Base-by-base conservation (phyloP, 2,329 filamentous ascomycete species). In the Ampelomyces quisqualis region DNA sequence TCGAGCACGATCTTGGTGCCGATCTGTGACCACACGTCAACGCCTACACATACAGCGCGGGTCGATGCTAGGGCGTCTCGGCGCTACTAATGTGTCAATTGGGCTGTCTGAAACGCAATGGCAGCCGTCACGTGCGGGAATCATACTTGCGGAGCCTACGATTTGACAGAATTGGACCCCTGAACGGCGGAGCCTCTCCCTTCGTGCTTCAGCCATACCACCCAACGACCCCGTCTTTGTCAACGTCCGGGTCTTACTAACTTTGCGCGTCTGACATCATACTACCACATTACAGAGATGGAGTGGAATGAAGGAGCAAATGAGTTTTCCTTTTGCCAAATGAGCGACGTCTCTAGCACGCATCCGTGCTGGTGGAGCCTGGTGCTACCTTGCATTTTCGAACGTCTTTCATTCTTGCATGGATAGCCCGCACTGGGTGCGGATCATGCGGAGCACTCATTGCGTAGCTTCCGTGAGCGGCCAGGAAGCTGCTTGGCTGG, bases 301-400 rank as follows among this genome's bases (percentile, higher is more conserved):
- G 15, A 14, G 3, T 28, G 10, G n/a, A 11, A 36, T 9, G 9
- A 40, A 23, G 22, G 32, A 28, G 27, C 9, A 7, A 7, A 26
- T 20, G 28, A 18, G 36, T 14, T 19, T 21, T 11, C 21, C 26
- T 30, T 44, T 22, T 36, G 36, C 28, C 40, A 41, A 28, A 46
- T 34, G 28, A 20, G 24, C 23, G 17, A 29, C 30, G 14, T 17
- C 45, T 36, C 42, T 40, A 41, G 43, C 41, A 46, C 13, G 17
- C 29, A 40, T 30, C 40, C 42, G 39, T 37, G 29, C 36, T 17
- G 40, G 53, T 53, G 50, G 53, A 38, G 38, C 45, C 24, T 13
- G 30, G 26, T 30, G 40, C 26, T 40, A 39, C 57, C 53, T 58
- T 39, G 53, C 52, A 60, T 60, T 52, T 60, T 49, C 39, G 26